Evolutionary conservation across 805 yeast species (phyloP), one percentile per base, ranked within the genome.

Genomic region (Candida dajiaensis): DNA sequence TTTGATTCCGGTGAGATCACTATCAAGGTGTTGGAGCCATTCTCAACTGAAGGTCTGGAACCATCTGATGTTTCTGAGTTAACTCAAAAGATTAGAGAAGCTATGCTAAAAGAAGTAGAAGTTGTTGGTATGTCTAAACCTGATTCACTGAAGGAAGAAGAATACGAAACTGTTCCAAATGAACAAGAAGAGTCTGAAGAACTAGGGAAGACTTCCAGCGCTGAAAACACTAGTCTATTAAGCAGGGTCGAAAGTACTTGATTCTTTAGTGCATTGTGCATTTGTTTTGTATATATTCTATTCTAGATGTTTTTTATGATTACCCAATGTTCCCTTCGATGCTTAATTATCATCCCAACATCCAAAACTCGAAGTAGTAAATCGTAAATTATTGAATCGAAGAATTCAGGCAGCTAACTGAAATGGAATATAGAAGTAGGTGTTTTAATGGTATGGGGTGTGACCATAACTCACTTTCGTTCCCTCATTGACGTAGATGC

Each of bases 21-120:
- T 39, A 77, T 90, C 48, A 83, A 80, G 55, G 96, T 94, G 10
- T 73, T 94, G 51, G 85, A 85, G 45, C 97, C 97, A 33, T 73
- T 92, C 49, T 62, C 77, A 11, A 89, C 97, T 10, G 76, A 72
- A 19, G 83, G 83, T 20, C 63, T 88, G 57, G 77, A 83, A 18
- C 75, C 81, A 44, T 90, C 82, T 15, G 89, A 89, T 50, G 85
- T 94, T 39, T 71, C 77, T 44, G 73, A 64, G 3, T 76, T 92
- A 46, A 67, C 81, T 37, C 74, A 72, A 18, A 64, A 72, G n/a
- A 74, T 83, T 10, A 72, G 85, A 56, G 72, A 71, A 0, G 60
- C 63, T 26, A 90, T 92, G 96, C 46, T 63, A 19, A 53, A 53
- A 6, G 70, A 65, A 37, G 48, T 72, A 25, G 57, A 64, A 43